These are phyloP conservation scores for Venturia nashicola DNA, from an alignment of 2,329 filamentous ascomycete genomes.

Conservation along the genomic window DNA sequence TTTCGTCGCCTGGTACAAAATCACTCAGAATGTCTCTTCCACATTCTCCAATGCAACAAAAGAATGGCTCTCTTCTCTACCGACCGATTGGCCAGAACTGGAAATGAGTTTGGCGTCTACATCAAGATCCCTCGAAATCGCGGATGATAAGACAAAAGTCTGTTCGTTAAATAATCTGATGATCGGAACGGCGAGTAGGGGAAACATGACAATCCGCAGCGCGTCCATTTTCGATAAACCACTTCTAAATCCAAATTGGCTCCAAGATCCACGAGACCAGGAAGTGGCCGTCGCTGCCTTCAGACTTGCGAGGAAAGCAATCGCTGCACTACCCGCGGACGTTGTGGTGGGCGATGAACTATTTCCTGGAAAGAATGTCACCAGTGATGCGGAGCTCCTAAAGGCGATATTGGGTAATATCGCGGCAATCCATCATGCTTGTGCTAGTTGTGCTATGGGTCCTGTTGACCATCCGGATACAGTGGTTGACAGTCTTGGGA, in stretches of 20 bases:
- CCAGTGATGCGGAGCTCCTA: constrained; percentile 29
- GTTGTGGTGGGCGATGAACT: constrained; percentile 22
- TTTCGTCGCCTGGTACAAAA: constrained; percentile 35
- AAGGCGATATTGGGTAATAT: constrained; percentile 19
- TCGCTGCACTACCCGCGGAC: neutral
- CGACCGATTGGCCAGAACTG: constrained; percentile 1
- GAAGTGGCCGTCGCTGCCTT: constrained; percentile 44
- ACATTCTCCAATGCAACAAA: constrained; percentile 40
- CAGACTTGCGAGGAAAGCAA: constrained; percentile 30
- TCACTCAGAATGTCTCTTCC: constrained; percentile 38
- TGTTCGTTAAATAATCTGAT: neutral
- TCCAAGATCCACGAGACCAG: constrained; percentile 37
- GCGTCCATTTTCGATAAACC: constrained; percentile 52
- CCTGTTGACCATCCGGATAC: constrained; percentile 33
- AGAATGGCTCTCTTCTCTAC: neutral
- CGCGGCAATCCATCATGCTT: constrained; percentile 39
- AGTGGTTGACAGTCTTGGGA: constrained; percentile 42
- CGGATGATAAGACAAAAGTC: neutral
- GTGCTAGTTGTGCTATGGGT: constrained; percentile 46
- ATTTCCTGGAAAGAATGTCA: constrained; percentile 31
- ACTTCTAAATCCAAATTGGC: constrained; percentile 30
- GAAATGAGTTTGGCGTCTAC: neutral
- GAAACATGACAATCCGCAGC: constrained; percentile 48
- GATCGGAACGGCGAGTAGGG: constrained; percentile 18
- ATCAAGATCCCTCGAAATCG: neutral